Percentiles rank a stretch among this genome's conserved stretches.
These are phyloP conservation scores for Anthracocystis panici-leucophaei DNA, from an alignment of 1,284 basidiomycete genomes.

Conservation along the genomic window DNA sequence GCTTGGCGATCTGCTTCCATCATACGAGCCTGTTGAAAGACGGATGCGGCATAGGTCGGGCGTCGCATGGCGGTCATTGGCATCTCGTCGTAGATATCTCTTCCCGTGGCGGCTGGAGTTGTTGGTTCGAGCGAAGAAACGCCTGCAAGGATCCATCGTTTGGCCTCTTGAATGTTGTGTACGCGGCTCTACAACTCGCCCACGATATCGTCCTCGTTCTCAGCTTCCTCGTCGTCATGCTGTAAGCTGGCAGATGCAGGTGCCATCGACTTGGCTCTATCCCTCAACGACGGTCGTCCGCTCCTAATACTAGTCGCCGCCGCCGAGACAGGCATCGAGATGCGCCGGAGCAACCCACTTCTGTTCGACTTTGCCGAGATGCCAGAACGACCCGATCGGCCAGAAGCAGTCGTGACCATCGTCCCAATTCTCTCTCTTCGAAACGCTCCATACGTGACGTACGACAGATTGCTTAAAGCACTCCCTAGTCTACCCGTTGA, in stretches of 20 bases:
- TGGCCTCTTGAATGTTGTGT: constrained; percentile 29
- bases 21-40: constrained; percentile 38
- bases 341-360: constrained; percentile 9
- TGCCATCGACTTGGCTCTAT: constrained; percentile 15
- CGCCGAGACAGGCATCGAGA: constrained; percentile 15
- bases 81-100: constrained; percentile 22
- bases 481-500: not conserved
- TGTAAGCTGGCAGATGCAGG: constrained; percentile 12
- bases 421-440: constrained; percentile 16
- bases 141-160: constrained; percentile 21
- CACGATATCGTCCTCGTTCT: constrained; percentile 18
- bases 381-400: constrained; percentile 2
- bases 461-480: not conserved
- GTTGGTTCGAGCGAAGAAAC: constrained; percentile 1
- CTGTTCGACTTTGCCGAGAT: constrained; percentile 11
- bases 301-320: constrained; percentile 1
- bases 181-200: constrained; percentile 20
- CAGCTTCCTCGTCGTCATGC: constrained; percentile 9
- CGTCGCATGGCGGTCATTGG: constrained; percentile 27
- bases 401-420: constrained; percentile 12
- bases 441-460: not conserved
- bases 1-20: constrained; percentile 38
- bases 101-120: not conserved
- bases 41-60: constrained; percentile 41
- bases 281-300: not conserved